Evolutionary conservation across 805 yeast species (phyloP), one percentile per base, ranked within the genome.

Genomic region (Barnettozyma sucrosica): DNA sequence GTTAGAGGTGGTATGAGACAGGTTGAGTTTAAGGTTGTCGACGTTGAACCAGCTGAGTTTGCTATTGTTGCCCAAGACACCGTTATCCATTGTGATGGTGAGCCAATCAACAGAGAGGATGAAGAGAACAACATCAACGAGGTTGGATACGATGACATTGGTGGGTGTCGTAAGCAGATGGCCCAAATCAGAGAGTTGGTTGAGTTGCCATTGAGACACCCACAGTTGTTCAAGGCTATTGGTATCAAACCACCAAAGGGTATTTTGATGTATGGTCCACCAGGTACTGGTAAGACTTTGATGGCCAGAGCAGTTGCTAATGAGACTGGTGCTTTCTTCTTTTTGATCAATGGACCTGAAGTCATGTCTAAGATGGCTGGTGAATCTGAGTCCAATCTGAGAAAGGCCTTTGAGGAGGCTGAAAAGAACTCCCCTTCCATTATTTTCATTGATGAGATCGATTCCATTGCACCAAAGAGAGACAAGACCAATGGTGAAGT

Each of bases 291-390:
- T 50, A 92, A 92, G 59, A 92, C 99, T 0, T 92, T 92, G 99
- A 75, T 92, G 54, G 98, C 98, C 0, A 74, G 96, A 55, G 97
- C 99, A 0, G 97, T 93, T 5, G 98, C 98, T 1, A 89, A 96
- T 0, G 98, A 93, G 71, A 93, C 99, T 21, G 99, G 99, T 64
- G 99, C 99, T 1, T 93, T 93, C 68, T 93, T 93, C 80, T 93
- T 93, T 68, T 79, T 93, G 61, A 93, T 93, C 69, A 93, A 93
- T 66, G 99, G 99, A 69, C 99, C 99, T 9, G 99, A 93, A 71
- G 95, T 93, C 64, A 93, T 93, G 99, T 90, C 98, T 47, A 93
- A 93, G 73, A 93, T 93, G 99, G 99, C 99, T 45, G 99, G 99
- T 75, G 99, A 93, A 72, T 87, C 96, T 16, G 99, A 93, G 74